These are phyloP conservation scores for Uromyces viciae-fabae DNA, from an alignment of 1,284 basidiomycete genomes.

Conservation along the genomic window DNA sequence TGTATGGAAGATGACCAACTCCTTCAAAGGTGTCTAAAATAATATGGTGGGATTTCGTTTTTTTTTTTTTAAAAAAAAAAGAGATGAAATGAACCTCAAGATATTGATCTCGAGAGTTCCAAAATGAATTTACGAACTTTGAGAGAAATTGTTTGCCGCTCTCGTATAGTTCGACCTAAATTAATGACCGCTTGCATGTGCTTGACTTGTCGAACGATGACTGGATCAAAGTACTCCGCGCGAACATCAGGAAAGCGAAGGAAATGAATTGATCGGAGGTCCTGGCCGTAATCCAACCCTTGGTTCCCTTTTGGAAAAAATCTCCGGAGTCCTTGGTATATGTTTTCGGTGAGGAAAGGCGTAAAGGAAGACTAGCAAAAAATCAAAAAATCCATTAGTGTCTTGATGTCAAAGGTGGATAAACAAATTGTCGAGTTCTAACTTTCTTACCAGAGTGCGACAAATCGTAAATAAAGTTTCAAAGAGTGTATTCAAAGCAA, in stretches of 20 bases:
- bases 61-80: neutral
- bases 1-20: slow-evolving; percentile 90
- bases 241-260: slow-evolving; percentile 87
- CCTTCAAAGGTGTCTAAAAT: slow-evolving; percentile 78
- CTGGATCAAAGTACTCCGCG: slow-evolving; percentile 91
- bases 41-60: too few species aligned
- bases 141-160: slow-evolving; percentile 79
- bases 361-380: slow-evolving; percentile 84
- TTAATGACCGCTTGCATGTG: slow-evolving; percentile 95
- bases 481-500: slow-evolving; percentile 91
- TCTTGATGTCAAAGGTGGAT: too few species aligned
- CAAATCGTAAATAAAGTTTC: slow-evolving; percentile 92
- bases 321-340: slow-evolving; percentile 83
- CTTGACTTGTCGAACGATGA: slow-evolving; percentile 90
- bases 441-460: slow-evolving; percentile 84
- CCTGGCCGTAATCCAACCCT: slow-evolving; percentile 62
- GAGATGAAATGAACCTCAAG: neutral
- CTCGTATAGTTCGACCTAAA: slow-evolving; percentile 80
- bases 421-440: too few species aligned
- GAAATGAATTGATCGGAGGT: slow-evolving; percentile 92
- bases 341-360: slow-evolving; percentile 93
- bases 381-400: neutral
- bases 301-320: slow-evolving; percentile 65
- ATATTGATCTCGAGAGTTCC: neutral
- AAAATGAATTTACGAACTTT: slow-evolving; percentile 63